Conservation (phyloP, 805 yeast species). For the Yamadazyma takamatsuzukensis region DNA sequence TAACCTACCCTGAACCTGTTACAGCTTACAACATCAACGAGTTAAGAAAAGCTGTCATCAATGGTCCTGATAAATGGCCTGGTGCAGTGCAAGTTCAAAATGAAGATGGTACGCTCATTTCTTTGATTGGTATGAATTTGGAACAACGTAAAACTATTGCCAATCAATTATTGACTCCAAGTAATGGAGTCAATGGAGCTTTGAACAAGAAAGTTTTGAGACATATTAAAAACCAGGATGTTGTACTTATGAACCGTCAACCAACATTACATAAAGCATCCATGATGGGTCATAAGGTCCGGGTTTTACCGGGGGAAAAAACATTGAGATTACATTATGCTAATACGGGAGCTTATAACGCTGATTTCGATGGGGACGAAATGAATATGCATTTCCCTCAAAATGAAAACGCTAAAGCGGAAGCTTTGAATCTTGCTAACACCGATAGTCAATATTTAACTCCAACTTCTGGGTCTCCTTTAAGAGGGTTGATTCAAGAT, state of each 20-base stretch:
- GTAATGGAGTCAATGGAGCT: constrained; percentile 50
- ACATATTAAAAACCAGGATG: constrained; percentile 92
- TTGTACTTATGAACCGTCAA: constrained; percentile 97
- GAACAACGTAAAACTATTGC: constrained; percentile 96
- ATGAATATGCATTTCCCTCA: constrained; percentile 99
- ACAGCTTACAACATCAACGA: constrained; percentile 88
- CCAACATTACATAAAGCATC: constrained; percentile 99
- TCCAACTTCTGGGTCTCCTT: constrained; percentile 97
- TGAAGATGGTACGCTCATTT: constrained; percentile 84
- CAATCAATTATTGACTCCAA: constrained; percentile 88
- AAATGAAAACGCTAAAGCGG: constrained; percentile 94
- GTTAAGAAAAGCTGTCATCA: constrained; percentile 89
- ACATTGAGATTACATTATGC: constrained; percentile 96
- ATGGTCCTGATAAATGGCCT: constrained; percentile 98
- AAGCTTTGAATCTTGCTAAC: constrained; percentile 90
- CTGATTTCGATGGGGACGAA: constrained; percentile 99
- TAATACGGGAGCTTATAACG: constrained; percentile 97
- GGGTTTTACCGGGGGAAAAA: constrained; percentile 96
- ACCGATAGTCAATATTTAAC: constrained; percentile 97
- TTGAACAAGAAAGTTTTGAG: constrained; percentile 90
- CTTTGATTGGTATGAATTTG: constrained; percentile 80
- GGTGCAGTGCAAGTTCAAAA: constrained; percentile 96
- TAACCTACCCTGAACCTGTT: constrained; percentile 98
- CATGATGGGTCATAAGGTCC: constrained; percentile 98
- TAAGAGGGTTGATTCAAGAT: constrained; percentile 98